Evolutionary conservation across 2,329 filamentous ascomycete genomes (phyloP), one percentile per base, ranked within the genome.

Genomic region (Grosmannia serpens): DNA sequence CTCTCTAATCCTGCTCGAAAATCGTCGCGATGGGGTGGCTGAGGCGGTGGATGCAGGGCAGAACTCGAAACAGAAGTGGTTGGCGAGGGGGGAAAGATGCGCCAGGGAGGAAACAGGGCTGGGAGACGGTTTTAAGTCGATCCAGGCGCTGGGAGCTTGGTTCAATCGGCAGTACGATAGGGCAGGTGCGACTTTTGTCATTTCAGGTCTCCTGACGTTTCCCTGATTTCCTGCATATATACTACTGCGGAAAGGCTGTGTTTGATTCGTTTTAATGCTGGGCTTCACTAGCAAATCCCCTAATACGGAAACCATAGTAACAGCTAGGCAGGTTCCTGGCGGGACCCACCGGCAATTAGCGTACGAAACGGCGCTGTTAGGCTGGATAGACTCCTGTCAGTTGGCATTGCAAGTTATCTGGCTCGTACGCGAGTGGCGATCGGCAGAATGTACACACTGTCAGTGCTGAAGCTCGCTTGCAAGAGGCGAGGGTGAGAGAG

Each of bases 241-340:
- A 11, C 17, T 22, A 44, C 20, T 15, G 41, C 20, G 41, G 5
- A 29, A n/a, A 20, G 41, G 22, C 27, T 3, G 31, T 20, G 33
- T 53, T 50, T 51, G 46, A 53, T 58, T 58, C 53, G 56, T 58
- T 58, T 46, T 58, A 38, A 46, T 56, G 55, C 55, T 56, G 55
- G 33, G 22, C 53, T 24, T 38, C 53, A 29, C 53, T 54, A 54
- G 31, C 31, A 38, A 31, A 24, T 1, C 56, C 41, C 41, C 41
- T 27, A 49, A 29, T 58, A 59, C 51, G 60, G 62, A 59, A 61
- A 61, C 61, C 60, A 59, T 50, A 60, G 61, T 62, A 62, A 63
- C 61, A n/a, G 22, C 27, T 13, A 33, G 17, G 38, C 38, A 44
- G 41, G 41, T 44, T 44, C n/a, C 41, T n/a, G 41, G 41, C 41